Evolutionary conservation across 805 yeast species (phyloP).

Genomic region (Ascoidea asiatica): DNA sequence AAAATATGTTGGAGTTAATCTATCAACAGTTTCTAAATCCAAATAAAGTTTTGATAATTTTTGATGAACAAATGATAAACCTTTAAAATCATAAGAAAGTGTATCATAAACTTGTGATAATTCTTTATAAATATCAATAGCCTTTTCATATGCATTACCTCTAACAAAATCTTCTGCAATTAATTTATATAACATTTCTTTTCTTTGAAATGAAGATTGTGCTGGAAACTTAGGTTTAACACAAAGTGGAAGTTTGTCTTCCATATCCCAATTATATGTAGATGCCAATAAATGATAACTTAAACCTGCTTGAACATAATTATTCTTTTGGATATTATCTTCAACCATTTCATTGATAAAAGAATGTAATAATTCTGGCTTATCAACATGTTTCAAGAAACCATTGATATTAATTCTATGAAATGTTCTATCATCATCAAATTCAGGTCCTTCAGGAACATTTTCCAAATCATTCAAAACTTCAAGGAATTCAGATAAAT

Average conservation of each 20-base stretch:
- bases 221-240: slow-evolving; percentile 62
- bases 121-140: slow-evolving; percentile 66
- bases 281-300: slow-evolving; percentile 66
- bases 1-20: slow-evolving; percentile 66
- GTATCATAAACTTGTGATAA: slow-evolving; percentile 62
- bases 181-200: slow-evolving; percentile 54
- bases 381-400: slow-evolving; percentile 61
- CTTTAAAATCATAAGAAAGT: slow-evolving; percentile 60
- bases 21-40: slow-evolving; percentile 53
- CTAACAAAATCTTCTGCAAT: slow-evolving; percentile 57
- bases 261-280: slow-evolving; percentile 63
- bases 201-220: slow-evolving; percentile 70
- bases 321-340: slow-evolving; percentile 42
- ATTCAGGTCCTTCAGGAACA: slow-evolving; percentile 73
- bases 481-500: slow-evolving; percentile 46
- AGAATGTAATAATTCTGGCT: slow-evolving; percentile 70
- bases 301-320: slow-evolving; percentile 72
- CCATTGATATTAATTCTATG: slow-evolving; percentile 65
- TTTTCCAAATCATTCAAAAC: slow-evolving; percentile 52
- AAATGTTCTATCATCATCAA: slow-evolving; percentile 78
- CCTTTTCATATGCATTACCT: slow-evolving; percentile 70
- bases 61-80: slow-evolving; percentile 58
- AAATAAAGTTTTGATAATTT: slow-evolving; percentile 56
- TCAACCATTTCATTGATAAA: slow-evolving; percentile 65
- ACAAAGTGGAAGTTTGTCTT: slow-evolving; percentile 38